A percentile compares a stretch with the other conserved stretches of the same genome.
These are phyloP conservation scores for Diplodia sapinea DNA, from an alignment of 2,329 filamentous ascomycete genomes.

Conservation along the genomic window DNA sequence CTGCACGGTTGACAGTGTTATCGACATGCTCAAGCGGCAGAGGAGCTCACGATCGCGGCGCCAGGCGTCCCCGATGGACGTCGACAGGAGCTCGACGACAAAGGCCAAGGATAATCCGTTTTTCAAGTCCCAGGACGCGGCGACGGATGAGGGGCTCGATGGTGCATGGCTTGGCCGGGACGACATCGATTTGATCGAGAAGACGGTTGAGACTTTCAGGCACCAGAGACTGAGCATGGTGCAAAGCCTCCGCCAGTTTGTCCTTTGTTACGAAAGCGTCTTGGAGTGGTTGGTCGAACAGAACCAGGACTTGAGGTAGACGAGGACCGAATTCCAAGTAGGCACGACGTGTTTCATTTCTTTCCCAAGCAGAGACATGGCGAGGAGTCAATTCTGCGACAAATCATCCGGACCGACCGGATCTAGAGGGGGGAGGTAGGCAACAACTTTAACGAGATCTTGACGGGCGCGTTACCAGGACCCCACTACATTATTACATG, in stretches of 20 bases:
- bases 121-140: slow-evolving; percentile 2
- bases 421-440: background rate
- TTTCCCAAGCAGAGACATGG: background rate
- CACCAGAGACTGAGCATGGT: slow-evolving; percentile 93
- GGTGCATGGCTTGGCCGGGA: slow-evolving; percentile 73
- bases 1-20: slow-evolving; percentile 92
- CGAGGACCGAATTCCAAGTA: background rate
- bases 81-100: slow-evolving; percentile 36
- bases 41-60: slow-evolving; percentile 47
- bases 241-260: slow-evolving; percentile 89
- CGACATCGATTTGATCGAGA: slow-evolving; percentile 77
- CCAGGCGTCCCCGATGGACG: slow-evolving; percentile 54
- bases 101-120: slow-evolving; percentile 32
- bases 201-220: slow-evolving; percentile 89
- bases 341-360: background rate
- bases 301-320: slow-evolving; percentile 33
- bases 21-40: slow-evolving; percentile 96
- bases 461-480: background rate
- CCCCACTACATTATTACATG: background rate
- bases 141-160: slow-evolving; percentile 46
- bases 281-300: slow-evolving; percentile 78
- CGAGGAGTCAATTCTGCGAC: background rate
- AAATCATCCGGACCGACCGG: background rate
- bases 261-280: slow-evolving; percentile 94
- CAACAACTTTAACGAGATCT: background rate